Evolutionary conservation across 768 basidiomycete genomes (phyloP).

Genomic region (Tremella yokohamensis): DNA sequence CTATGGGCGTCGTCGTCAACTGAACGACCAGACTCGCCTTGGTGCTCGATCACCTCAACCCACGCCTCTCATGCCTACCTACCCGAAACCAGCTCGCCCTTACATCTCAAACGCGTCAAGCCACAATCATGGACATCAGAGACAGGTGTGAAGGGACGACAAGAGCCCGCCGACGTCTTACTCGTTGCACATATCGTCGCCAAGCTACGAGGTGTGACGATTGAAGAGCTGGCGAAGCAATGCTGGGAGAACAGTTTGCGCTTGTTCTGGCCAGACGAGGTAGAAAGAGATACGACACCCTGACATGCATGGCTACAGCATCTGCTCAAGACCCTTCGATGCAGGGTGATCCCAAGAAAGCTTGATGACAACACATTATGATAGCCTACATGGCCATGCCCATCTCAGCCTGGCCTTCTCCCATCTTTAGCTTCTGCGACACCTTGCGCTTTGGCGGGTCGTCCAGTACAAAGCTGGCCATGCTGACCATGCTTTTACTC

Average conservation of each 20-base stretch:
- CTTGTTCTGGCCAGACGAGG: conserved; percentile 59
- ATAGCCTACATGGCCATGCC: conserved; percentile 3
- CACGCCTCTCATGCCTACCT: conserved; percentile 41
- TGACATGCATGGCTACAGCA: not conserved
- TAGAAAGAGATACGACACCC: not conserved
- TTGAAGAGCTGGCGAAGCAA: conserved; percentile 60
- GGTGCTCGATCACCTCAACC: conserved; percentile 45
- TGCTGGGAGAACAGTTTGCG: conserved; percentile 65
- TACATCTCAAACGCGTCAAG: not conserved
- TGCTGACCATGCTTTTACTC: conserved; percentile 32
- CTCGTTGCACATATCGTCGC: conserved; percentile 68
- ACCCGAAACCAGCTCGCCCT: conserved; percentile 6
- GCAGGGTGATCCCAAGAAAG: not conserved
- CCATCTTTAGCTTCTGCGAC: not conserved
- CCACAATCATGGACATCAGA: conserved; percentile 49
- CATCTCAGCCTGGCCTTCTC: not conserved
- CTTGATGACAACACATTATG: not conserved
- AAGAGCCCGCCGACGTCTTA: conserved; percentile 59
- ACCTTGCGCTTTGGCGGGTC: conserved; percentile 25
- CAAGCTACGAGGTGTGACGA: conserved; percentile 53
- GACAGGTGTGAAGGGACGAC: conserved; percentile 69
- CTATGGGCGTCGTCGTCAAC: not conserved
- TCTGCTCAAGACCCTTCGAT: conserved; percentile 2
- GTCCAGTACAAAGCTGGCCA: conserved; percentile 40
- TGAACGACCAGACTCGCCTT: conserved; percentile 46